Conservation (phyloP, 2,329 filamentous ascomycete species). For the Penicillium sp. region DNA sequence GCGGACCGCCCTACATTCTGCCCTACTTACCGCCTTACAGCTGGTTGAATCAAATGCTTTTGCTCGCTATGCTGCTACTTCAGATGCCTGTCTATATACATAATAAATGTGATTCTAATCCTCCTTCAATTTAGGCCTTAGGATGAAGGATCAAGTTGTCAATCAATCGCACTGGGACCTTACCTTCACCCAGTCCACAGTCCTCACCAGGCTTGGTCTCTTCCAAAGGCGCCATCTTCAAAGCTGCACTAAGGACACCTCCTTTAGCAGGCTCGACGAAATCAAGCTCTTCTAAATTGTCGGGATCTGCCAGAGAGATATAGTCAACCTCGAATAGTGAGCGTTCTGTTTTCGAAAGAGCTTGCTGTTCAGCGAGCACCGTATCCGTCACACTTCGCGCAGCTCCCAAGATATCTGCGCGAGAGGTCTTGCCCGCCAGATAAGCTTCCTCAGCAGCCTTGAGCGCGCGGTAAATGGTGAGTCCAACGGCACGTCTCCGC, state of each 20-base stretch:
- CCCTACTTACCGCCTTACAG: constrained; percentile 31
- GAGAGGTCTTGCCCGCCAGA: constrained; percentile 51
- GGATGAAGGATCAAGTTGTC: constrained; percentile 79
- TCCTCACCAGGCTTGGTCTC: constrained; percentile 69
- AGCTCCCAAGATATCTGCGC: constrained; percentile 70
- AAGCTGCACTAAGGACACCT: constrained; percentile 82
- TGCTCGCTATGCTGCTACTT: background rate
- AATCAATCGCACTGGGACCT: constrained; percentile 80
- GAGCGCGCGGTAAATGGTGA: constrained; percentile 71
- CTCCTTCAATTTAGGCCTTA: constrained; percentile 6
- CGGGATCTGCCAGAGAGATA: constrained; percentile 83
- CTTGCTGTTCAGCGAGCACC: constrained; percentile 62
- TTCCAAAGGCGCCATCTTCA: constrained; percentile 86
- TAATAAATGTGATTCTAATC: background rate
- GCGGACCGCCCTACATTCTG: constrained; percentile 34
- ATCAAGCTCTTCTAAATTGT: constrained; percentile 76
- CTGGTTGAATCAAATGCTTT: background rate
- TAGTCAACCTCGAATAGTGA: constrained; percentile 85
- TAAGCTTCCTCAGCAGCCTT: constrained; percentile 70
- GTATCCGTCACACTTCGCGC: constrained; percentile 63
- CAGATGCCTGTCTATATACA: background rate
- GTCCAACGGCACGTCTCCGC: constrained; percentile 69
- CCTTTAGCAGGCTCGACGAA: constrained; percentile 69
- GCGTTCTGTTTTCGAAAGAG: constrained; percentile 60
- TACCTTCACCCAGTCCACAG: constrained; percentile 67